Percentiles rank a stretch among this genome's conserved stretches.
These are phyloP conservation scores for Penicillium flavigenum DNA, from an alignment of 495 filamentous ascomycete species.

Conservation along the genomic window DNA sequence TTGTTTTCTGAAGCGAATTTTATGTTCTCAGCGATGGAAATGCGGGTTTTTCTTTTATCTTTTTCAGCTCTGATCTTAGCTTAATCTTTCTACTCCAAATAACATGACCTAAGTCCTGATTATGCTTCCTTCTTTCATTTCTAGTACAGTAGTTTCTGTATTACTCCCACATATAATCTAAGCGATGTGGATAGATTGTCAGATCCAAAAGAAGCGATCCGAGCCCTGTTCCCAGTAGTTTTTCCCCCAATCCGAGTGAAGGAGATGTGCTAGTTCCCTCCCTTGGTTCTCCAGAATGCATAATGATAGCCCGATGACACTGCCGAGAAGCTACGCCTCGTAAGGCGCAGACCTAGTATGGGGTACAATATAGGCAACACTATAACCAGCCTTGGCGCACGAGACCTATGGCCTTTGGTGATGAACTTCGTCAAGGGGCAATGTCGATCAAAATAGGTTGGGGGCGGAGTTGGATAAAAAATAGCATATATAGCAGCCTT, in stretches of 20 bases:
- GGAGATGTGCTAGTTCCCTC: neutral
- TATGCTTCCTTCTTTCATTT: neutral
- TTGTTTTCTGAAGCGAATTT: slow-evolving; percentile 8
- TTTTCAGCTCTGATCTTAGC: neutral
- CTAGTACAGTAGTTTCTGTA: no score
- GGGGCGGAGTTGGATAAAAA: neutral
- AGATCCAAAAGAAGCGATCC: no score
- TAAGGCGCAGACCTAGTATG: neutral
- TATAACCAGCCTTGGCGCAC: slow-evolving; percentile 9
- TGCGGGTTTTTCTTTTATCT: neutral
- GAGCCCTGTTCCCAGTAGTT: no score
- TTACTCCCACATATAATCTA: no score
- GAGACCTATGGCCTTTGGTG: neutral
- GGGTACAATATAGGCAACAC: slow-evolving; percentile 6
- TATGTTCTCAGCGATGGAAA: slow-evolving; percentile 7
- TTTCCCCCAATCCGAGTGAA: no score
- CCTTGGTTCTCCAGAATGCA: neutral
- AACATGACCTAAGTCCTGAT: neutral
- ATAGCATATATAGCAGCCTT: slow-evolving; percentile 2
- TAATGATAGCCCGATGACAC: slow-evolving; percentile 2
- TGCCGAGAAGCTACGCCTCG: slow-evolving; percentile 3
- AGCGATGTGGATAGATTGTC: no score
- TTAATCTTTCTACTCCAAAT: neutral
- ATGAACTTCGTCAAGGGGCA: neutral
- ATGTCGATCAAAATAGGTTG: neutral